phyloP scores from a whole-genome alignment of 495 filamentous ascomycete genomes.

The Pyronema domesticum region DNA sequence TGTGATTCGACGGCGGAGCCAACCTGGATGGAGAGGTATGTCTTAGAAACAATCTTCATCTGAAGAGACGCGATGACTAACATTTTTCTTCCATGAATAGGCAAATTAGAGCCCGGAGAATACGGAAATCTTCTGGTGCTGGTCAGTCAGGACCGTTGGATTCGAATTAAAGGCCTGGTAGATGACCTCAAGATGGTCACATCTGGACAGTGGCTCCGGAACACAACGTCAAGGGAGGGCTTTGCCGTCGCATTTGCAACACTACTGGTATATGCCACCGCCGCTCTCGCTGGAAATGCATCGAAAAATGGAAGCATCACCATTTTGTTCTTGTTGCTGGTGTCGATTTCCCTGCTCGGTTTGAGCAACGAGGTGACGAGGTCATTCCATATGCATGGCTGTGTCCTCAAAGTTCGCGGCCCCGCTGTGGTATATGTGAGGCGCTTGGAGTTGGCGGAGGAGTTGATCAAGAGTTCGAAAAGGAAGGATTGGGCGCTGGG shows the following conservation, averaged over 20 bases:
- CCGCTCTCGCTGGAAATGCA: conserved; percentile 34
- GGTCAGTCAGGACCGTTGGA: conserved; percentile 29
- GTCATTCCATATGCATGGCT: conserved; percentile 18
- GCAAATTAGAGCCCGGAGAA: conserved; percentile 28
- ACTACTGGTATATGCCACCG: conserved; percentile 37
- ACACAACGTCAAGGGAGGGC: conserved; percentile 34
- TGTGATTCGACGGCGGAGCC: conserved; percentile 33
- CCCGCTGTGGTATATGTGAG: conserved; percentile 20
- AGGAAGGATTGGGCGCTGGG: conserved; percentile 28
- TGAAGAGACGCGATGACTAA: too few species aligned
- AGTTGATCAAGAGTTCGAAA: conserved; percentile 24
- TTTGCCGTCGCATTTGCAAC: conserved; percentile 33
- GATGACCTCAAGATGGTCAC: conserved; percentile 43
- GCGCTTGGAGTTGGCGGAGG: conserved; percentile 26
- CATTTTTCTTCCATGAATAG: too few species aligned
- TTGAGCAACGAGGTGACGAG: conserved; percentile 29
- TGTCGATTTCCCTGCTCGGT: conserved; percentile 33
- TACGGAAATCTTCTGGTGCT: conserved; percentile 29
- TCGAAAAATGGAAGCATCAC: conserved; percentile 31
- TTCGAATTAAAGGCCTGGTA: conserved; percentile 34
- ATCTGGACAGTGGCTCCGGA: conserved; percentile 36
- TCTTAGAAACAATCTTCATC: conserved; percentile 24
- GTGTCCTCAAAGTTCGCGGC: conserved; percentile 14
- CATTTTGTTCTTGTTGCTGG: conserved; percentile 32
- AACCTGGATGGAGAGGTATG: conserved; percentile 26